Conservation (phyloP, 2,329 filamentous ascomycete species). For the Apiospora aurea region DNA sequence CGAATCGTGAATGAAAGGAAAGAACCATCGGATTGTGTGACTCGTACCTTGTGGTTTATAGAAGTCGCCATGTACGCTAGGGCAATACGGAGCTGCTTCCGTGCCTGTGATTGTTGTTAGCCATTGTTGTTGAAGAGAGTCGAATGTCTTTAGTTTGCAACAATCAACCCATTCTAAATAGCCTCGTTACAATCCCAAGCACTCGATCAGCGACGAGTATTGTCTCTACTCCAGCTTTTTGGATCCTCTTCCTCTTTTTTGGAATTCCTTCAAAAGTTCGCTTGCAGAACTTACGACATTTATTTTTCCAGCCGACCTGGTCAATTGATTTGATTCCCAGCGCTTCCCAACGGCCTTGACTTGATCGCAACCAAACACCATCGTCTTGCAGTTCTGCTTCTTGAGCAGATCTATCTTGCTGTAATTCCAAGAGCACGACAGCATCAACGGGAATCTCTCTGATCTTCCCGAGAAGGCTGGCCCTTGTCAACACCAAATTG, state of each 20-base stretch:
- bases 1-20: not conserved
- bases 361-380: not conserved
- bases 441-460: not conserved
- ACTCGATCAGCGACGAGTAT: constrained; percentile 25
- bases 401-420: not conserved
- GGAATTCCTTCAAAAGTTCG: constrained; percentile 21
- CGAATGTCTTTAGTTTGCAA: constrained; percentile 25
- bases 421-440: not conserved
- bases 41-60: not conserved
- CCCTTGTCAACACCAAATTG: not conserved
- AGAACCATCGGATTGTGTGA: not conserved
- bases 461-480: not conserved
- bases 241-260: constrained; percentile 27
- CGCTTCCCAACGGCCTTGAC: not conserved
- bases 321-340: constrained; percentile 22
- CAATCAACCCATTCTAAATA: constrained; percentile 9
- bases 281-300: constrained; percentile 22
- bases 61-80: not conserved
- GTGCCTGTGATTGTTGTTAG: not conserved
- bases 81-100: constrained; percentile 5
- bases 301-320: not conserved
- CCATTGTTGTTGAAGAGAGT: constrained; percentile 3
- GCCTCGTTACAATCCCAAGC: not conserved
- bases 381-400: constrained; percentile 5
- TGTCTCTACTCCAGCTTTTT: constrained; percentile 26